Evolutionary conservation across 768 basidiomycete genomes (phyloP), one percentile per base, ranked within the genome.

Genomic region (Pisolithus albus): DNA sequence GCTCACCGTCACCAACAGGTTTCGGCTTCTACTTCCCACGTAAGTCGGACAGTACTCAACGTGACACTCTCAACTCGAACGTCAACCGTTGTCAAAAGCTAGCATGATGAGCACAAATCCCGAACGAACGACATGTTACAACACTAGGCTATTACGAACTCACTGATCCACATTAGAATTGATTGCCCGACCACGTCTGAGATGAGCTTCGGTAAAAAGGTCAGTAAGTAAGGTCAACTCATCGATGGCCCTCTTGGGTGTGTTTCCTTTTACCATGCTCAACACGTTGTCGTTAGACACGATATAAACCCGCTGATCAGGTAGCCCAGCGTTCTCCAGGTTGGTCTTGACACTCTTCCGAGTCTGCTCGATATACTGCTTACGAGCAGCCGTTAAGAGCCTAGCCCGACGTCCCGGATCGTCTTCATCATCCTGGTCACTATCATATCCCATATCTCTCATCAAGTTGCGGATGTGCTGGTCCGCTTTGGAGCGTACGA

Each of bases 401-500:
- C 9, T 50, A 16, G 52, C 21, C 8, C 46, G 49, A 5, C 41
- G 43, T 7, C 52, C 48, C 5, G 16, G n/a, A 21, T 39, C 59
- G 15, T 64, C 57, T 2, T 64, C 50, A 16, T 52, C 56, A 13
- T 28, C 44, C 44, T 46, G 28, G 2, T 37, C 60, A 16, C 48
- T 53, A 4, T 64, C 51, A 16, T 63, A 58, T 0, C 58, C 63
- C 49, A 38, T 61, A 0, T 64, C 59, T 18, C 0, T 57, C 62
- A 64, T 61, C 30, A 54, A 3, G 21, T 64, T 64, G 21, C 45
- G 50, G 32, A 66, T 62, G 18, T 68, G 64, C 16, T 60, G 62
- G 44, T 71, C 69, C 0, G 70, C 61, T 47, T 72, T 70, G 15
- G 71, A 71, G 1, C 70, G 70, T 18, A 71, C 65, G 38, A 71